These are phyloP conservation scores for Pulveroboletus sp. DNA, from an alignment of 1,284 basidiomycete species.

Conservation along the genomic window DNA sequence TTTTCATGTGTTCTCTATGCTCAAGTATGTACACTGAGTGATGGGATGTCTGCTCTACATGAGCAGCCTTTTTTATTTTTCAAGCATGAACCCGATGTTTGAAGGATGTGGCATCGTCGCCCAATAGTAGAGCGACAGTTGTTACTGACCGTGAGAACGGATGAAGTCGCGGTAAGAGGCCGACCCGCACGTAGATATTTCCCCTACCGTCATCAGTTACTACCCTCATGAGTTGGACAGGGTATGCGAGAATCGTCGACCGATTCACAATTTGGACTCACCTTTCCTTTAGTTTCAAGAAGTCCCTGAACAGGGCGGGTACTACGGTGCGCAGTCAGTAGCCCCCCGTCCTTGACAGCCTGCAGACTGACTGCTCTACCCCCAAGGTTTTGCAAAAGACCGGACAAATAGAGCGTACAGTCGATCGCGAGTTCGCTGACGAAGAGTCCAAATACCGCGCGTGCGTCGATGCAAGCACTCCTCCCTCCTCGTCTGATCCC, in stretches of 20 bases:
- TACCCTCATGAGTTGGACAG: slow-evolving; percentile 46
- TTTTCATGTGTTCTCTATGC: background rate
- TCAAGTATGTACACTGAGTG: slow-evolving; percentile 3
- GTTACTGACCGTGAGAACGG: too few species aligned
- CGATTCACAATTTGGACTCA: slow-evolving; percentile 4
- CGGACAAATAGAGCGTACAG: slow-evolving; percentile 93
- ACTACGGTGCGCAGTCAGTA: slow-evolving; percentile 60
- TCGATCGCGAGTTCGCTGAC: slow-evolving; percentile 91
- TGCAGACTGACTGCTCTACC: slow-evolving; percentile 1
- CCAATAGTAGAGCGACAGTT: too few species aligned
- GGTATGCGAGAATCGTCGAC: slow-evolving; percentile 29
- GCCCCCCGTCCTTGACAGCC: background rate
- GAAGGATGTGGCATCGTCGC: too few species aligned
- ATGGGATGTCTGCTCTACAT: slow-evolving; percentile 15
- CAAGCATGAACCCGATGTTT: too few species aligned
- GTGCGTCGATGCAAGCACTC: slow-evolving; percentile 46
- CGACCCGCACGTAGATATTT: too few species aligned
- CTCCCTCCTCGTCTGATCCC: background rate
- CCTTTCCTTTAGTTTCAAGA: slow-evolving; percentile 72
- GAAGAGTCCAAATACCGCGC: slow-evolving; percentile 89
- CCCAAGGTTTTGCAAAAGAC: slow-evolving; percentile 89
- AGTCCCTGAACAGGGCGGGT: slow-evolving; percentile 89
- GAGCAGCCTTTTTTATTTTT: slow-evolving; percentile 6
- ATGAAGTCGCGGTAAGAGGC: too few species aligned
- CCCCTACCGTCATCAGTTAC: background rate